Conservation (phyloP, 257 asterid species). For the Solanum appendiculatum region DNA sequence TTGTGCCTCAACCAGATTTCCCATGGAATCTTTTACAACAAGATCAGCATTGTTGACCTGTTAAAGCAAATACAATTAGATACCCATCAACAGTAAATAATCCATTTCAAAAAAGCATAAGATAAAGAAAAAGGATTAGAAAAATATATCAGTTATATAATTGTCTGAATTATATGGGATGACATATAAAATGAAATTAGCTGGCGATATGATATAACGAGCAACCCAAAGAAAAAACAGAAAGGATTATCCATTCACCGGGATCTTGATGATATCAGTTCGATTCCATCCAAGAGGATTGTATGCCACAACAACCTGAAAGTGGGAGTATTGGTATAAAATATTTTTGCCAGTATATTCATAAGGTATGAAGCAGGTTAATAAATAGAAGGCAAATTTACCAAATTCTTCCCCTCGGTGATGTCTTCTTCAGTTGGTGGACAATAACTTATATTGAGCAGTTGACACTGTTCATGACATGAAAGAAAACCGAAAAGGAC, state of each 20-base stretch:
- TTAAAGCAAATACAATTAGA: background rate
- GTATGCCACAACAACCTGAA: conserved; percentile 69
- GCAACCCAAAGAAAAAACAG: background rate
- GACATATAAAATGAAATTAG: background rate
- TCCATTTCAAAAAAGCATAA: background rate
- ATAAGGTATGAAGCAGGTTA: background rate
- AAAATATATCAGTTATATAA: background rate
- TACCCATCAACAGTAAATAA: background rate
- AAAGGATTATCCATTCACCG: conserved; percentile 35
- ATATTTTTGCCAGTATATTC: background rate
- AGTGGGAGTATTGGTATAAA: background rate
- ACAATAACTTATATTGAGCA: conserved; percentile 74
- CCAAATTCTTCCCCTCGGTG: conserved; percentile 60
- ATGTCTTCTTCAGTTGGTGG: conserved; percentile 70
- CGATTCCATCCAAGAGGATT: conserved; percentile 90
- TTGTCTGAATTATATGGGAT: background rate
- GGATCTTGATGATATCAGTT: conserved; percentile 56
- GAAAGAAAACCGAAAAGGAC: background rate
- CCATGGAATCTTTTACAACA: conserved; percentile 50
- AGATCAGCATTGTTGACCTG: conserved; percentile 66
- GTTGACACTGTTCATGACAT: conserved; percentile 47
- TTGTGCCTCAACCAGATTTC: conserved; percentile 44
- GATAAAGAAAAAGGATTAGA: background rate
- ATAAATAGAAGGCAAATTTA: conserved; percentile 16
- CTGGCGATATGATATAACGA: background rate